phyloP scores from a whole-genome alignment of 768 basidiomycete species.

The Russula griseocarnosa region DNA sequence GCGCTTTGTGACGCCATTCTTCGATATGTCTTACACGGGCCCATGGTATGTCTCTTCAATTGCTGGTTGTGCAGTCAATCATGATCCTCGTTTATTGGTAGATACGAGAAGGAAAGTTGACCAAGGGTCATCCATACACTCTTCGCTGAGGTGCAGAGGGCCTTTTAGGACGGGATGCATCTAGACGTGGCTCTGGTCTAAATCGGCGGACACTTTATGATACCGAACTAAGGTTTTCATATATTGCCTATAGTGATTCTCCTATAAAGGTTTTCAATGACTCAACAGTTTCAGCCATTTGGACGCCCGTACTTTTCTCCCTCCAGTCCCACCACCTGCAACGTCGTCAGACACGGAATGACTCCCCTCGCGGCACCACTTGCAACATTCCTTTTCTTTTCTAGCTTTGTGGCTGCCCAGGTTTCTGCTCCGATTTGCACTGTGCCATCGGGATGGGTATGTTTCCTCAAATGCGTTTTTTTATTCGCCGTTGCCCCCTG shows the following conservation, averaged over 20 bases:
- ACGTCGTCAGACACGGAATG: slow-evolving; percentile 1
- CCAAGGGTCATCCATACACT: too few relatives aligned
- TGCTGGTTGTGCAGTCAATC: too few relatives aligned
- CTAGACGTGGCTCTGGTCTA: not conserved
- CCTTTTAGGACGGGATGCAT: not conserved
- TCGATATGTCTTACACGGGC: too few relatives aligned
- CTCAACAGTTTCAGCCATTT: not conserved
- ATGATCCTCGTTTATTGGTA: too few relatives aligned
- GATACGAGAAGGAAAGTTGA: too few relatives aligned
- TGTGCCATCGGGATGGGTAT: slow-evolving; percentile 7
- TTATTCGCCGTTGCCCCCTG: not conserved
- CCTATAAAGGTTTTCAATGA: not conserved
- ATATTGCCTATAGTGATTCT: too few relatives aligned
- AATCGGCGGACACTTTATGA: not conserved
- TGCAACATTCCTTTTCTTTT: not conserved
- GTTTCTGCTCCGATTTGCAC: slow-evolving; percentile 11
- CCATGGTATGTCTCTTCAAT: too few relatives aligned
- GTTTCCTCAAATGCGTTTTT: not conserved
- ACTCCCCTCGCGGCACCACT: not conserved
- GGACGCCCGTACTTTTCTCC: not conserved
- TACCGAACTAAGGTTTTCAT: not conserved
- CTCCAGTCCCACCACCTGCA: not conserved
- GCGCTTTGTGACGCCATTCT: too few relatives aligned
- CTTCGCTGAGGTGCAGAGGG: not conserved
- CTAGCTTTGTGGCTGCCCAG: not conserved